Evolutionary conservation across 192 early-diverging fungal species (phyloP).

Genomic region (Coemansia sp.): DNA sequence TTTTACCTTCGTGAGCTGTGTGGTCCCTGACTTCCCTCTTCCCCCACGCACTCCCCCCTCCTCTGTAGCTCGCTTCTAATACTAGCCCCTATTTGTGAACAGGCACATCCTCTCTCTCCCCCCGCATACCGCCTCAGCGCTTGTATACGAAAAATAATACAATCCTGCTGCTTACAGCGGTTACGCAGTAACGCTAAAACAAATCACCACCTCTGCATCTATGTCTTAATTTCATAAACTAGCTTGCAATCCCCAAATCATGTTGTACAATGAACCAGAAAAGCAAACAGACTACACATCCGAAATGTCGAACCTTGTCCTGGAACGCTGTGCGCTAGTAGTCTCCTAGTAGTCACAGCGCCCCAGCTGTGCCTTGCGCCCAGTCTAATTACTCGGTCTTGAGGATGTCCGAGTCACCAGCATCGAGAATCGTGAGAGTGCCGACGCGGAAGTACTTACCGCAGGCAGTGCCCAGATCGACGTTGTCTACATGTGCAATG

Average conservation of each 20-base stretch:
- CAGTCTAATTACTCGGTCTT: conserved; percentile 43
- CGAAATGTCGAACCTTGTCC: background rate
- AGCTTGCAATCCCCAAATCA: conserved; percentile 4
- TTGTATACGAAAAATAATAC: no score
- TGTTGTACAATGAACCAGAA: background rate
- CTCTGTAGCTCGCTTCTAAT: no score
- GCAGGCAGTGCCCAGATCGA: conserved; percentile 99
- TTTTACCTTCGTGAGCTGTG: no score
- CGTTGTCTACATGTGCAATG: conserved; percentile 88
- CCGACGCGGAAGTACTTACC: conserved; percentile 98
- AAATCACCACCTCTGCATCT: no score
- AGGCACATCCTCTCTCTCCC: no score
- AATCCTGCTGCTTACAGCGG: no score
- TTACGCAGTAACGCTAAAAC: no score
- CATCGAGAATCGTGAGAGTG: conserved; percentile 95
- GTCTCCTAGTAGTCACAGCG: conserved; percentile 5
- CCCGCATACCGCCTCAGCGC: no score
- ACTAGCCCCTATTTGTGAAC: no score
- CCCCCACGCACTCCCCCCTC: no score
- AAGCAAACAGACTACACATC: conserved; percentile 5
- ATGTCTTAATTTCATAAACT: background rate
- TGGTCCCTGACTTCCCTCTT: no score
- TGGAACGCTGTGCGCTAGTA: background rate
- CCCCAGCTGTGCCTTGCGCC: conserved; percentile 12
- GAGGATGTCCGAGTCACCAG: conserved; percentile 96